Conservation (phyloP, 306 rosid genomes). For the Pueraria montana region DNA sequence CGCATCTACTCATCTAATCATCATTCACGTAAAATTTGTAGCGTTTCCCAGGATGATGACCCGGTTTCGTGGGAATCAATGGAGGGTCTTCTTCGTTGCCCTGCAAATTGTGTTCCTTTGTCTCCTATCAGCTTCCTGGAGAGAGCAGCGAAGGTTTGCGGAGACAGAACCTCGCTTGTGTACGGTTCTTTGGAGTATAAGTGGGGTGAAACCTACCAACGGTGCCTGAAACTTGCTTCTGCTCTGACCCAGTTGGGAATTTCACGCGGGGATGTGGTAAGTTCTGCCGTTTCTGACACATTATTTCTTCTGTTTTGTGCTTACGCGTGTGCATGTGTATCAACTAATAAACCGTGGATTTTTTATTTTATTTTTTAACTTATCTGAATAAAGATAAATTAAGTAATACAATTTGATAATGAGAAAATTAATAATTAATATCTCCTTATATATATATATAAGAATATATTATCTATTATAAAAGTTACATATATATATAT, state of each 20-base stretch:
- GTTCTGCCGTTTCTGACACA: slow-evolving; percentile 1
- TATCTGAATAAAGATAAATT: too few species aligned
- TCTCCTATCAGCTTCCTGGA: slow-evolving; percentile 82
- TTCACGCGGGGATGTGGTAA: slow-evolving; percentile 82
- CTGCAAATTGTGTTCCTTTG: slow-evolving; percentile 76
- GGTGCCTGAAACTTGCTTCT: slow-evolving; percentile 80
- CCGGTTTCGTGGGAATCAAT: slow-evolving; percentile 65
- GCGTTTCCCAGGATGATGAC: slow-evolving; percentile 39
- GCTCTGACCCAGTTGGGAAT: slow-evolving; percentile 70
- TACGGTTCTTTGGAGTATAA: slow-evolving; percentile 64
- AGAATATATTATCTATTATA: too few species aligned
- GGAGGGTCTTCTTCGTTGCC: slow-evolving; percentile 70
- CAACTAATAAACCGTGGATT: too few species aligned
- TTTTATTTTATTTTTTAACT: too few species aligned
- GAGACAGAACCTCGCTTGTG: slow-evolving; percentile 68
- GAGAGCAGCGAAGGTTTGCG: slow-evolving; percentile 74
- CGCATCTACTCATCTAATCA: neutral
- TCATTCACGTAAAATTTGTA: slow-evolving; percentile 16
- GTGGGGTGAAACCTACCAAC: slow-evolving; percentile 76
- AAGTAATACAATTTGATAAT: too few species aligned
- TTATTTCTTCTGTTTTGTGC: neutral
- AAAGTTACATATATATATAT: too few species aligned
- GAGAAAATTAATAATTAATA: too few species aligned
- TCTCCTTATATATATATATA: too few species aligned
- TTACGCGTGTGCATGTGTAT: neutral